Conservation (phyloP, 345 rosid genomes). For the Ceriops tagal region DNA sequence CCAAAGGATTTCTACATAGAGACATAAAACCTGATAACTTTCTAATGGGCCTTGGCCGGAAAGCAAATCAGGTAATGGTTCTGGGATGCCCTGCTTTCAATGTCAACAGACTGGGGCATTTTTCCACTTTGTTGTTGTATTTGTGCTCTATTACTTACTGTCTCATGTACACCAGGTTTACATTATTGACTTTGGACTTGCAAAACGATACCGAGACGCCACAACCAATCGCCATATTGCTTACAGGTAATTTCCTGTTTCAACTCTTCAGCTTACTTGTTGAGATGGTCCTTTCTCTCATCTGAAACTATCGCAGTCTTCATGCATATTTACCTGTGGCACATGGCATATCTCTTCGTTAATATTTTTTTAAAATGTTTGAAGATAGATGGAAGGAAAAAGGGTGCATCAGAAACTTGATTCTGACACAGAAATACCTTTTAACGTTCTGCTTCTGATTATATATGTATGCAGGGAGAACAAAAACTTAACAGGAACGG, state of each 20-base stretch:
- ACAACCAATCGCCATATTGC: slow-evolving; percentile 79
- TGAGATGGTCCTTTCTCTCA: background rate
- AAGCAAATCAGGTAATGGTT: slow-evolving; percentile 61
- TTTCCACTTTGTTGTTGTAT: background rate
- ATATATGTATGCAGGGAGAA: slow-evolving; percentile 57
- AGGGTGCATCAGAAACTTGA: background rate
- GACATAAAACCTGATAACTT: slow-evolving; percentile 82
- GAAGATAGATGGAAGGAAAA: background rate
- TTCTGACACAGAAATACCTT: background rate
- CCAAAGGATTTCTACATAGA: slow-evolving; percentile 81
- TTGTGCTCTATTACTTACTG: background rate
- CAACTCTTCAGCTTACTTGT: background rate
- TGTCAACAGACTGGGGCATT: background rate
- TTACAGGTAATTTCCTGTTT: slow-evolving; percentile 47
- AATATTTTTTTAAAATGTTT: background rate
- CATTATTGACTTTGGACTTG: slow-evolving; percentile 87
- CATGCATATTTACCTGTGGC: background rate
- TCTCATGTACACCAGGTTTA: slow-evolving; percentile 50
- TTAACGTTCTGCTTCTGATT: background rate
- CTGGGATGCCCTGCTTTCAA: background rate
- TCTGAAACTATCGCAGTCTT: background rate
- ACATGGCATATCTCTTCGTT: background rate
- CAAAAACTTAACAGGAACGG: slow-evolving; percentile 94
- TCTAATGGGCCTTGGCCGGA: slow-evolving; percentile 75
- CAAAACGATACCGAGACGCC: slow-evolving; percentile 78